phyloP scores from a whole-genome alignment of 805 yeast genomes.

The Candida golubevii region DNA sequence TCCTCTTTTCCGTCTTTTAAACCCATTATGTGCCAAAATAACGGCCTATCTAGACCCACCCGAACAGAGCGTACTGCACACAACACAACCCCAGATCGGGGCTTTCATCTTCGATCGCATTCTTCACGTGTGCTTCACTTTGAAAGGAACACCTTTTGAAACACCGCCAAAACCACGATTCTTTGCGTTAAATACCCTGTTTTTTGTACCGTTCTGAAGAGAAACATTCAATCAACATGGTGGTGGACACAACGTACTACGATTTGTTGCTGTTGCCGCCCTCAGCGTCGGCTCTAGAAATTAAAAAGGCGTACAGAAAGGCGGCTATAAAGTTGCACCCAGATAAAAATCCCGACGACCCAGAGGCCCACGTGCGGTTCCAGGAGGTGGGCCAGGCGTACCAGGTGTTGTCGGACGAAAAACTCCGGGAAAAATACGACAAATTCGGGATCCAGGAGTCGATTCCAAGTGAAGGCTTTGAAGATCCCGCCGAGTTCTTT shows the following conservation, averaged over 20 bases:
- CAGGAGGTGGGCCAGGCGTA: conserved; percentile 64
- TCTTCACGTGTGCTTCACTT: too few species aligned
- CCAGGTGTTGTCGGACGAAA: conserved; percentile 67
- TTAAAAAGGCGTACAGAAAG: conserved; percentile 56
- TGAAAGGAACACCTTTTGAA: neutral
- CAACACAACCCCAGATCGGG: neutral
- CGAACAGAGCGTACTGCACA: neutral
- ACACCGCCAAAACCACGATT: too few species aligned
- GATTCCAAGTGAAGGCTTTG: conserved; percentile 66
- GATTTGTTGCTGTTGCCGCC: conserved; percentile 33
- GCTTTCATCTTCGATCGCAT: too few species aligned
- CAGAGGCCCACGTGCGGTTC: conserved; percentile 40
- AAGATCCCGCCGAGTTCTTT: conserved; percentile 62
- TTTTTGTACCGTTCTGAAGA: neutral
- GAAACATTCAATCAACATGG: conserved; percentile 24
- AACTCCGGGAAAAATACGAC: conserved; percentile 63
- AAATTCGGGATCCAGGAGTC: conserved; percentile 72
- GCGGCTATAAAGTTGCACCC: conserved; percentile 82
- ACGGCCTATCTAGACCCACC: too few species aligned
- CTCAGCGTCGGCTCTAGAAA: conserved; percentile 39
- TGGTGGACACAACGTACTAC: conserved; percentile 43
- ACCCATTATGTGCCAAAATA: too few species aligned
- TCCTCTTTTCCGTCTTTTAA: too few species aligned
- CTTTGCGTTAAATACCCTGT: too few species aligned
- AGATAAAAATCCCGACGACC: conserved; percentile 45